phyloP scores from a whole-genome alignment of 345 rosid genomes.

The Hibiscus trionum region DNA sequence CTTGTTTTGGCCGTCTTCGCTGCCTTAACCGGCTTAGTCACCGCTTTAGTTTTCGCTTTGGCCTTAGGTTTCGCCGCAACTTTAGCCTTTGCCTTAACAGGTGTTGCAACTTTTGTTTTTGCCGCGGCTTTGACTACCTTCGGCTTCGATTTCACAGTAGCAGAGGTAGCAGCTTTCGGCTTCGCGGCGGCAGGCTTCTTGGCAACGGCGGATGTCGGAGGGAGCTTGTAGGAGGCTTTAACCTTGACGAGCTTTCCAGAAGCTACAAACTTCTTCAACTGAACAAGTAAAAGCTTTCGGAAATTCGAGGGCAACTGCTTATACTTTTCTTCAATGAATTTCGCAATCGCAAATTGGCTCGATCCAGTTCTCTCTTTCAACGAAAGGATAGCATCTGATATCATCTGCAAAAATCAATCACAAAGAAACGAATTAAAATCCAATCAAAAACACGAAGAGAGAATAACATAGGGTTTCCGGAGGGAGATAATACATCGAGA shows the following conservation, averaged over 20 bases:
- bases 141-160: background rate
- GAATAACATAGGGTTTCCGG: background rate
- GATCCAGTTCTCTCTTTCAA: background rate
- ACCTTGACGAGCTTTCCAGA: constrained; percentile 42
- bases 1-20: background rate
- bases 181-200: constrained; percentile 10
- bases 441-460: background rate
- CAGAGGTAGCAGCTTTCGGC: background rate
- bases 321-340: background rate
- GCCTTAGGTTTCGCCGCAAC: background rate
- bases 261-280: background rate
- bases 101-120: background rate
- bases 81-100: background rate
- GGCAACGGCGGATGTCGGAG: constrained; percentile 13
- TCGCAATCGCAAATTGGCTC: background rate
- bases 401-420: background rate
- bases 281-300: background rate
- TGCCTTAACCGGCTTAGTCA: background rate
- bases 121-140: background rate
- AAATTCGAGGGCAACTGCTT: background rate
- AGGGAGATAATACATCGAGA: constrained; percentile 23
- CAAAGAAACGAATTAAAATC: background rate
- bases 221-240: constrained; percentile 51
- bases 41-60: background rate
- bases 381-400: background rate